Conservation (phyloP, 768 basidiomycete species). For the Leccinum barrowsii region DNA sequence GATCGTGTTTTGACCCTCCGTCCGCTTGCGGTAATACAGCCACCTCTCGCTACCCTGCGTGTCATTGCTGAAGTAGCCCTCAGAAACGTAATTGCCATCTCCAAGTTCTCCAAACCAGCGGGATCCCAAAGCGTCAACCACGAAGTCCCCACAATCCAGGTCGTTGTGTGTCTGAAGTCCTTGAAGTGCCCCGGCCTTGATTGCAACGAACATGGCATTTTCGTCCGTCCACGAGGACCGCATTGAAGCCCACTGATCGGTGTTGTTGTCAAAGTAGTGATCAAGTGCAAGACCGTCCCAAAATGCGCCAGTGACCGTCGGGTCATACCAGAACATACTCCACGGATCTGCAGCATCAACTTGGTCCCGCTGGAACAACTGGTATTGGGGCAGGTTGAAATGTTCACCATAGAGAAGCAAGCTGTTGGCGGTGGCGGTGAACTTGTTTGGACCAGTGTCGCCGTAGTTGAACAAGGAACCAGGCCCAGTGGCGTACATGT, state of each 20-base stretch:
- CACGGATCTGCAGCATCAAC: constrained; percentile 78
- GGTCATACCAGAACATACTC: constrained; percentile 94
- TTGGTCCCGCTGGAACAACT: constrained; percentile 90
- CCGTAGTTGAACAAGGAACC: constrained; percentile 77
- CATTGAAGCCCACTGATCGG: constrained; percentile 89
- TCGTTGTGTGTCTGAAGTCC: constrained; percentile 95
- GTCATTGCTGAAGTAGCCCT: constrained; percentile 76
- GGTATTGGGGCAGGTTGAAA: constrained; percentile 69
- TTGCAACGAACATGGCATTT: constrained; percentile 77
- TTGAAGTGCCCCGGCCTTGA: constrained; percentile 80
- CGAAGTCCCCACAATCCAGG: constrained; percentile 92
- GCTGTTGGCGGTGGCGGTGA: constrained; percentile 85
- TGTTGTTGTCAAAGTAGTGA: constrained; percentile 65
- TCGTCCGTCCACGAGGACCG: constrained; percentile 90
- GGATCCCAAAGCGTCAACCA: constrained; percentile 87
- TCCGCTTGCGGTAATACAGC: constrained; percentile 94
- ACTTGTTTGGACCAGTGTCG: constrained; percentile 84
- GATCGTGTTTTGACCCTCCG: constrained; percentile 96
- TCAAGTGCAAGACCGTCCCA: constrained; percentile 88
- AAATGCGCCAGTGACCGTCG: constrained; percentile 79
- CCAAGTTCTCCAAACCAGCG: constrained; percentile 97
- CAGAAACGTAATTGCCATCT: constrained; percentile 76
- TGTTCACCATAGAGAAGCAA: constrained; percentile 74
- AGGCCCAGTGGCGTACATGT: constrained; percentile 83
- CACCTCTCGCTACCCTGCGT: constrained; percentile 69